phyloP scores from a whole-genome alignment of 805 yeast species.

The Isabelozyma heimii region DNA sequence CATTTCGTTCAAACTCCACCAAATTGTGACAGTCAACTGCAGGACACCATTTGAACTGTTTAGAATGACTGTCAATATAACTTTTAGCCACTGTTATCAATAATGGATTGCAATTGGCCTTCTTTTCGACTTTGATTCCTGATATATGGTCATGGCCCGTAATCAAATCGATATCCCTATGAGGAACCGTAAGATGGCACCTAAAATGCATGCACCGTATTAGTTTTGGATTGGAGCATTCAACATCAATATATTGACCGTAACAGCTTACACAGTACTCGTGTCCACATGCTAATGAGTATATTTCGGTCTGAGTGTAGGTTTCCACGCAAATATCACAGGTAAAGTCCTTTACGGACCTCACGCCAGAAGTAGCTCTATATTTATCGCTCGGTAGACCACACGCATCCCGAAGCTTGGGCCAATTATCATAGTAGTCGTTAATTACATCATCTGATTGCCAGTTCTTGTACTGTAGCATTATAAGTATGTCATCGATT shows the following conservation, averaged over 20 bases:
- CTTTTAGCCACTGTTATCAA: constrained; percentile 40
- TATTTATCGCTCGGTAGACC: constrained; percentile 19
- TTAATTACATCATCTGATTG: constrained; percentile 37
- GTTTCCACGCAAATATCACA: constrained; percentile 79
- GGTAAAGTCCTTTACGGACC: constrained; percentile 20
- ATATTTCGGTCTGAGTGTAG: constrained; percentile 30
- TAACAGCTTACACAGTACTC: constrained; percentile 71
- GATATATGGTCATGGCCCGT: constrained; percentile 4
- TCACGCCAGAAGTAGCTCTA: constrained; percentile 2
- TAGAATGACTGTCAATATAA: constrained; percentile 49
- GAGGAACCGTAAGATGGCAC: constrained; percentile 45
- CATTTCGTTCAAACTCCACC: constrained; percentile 29
- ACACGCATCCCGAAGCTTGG: constrained; percentile 19
- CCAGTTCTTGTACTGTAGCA: constrained; percentile 40
- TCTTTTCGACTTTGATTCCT: constrained; percentile 7
- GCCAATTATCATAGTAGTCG: constrained; percentile 30
- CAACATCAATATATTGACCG: constrained; percentile 51
- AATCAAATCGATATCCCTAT: constrained; percentile 31
- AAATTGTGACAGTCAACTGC: constrained; percentile 72
- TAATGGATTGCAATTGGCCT: constrained; percentile 31
- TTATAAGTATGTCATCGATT: constrained; percentile 27
- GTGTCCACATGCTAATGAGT: constrained; percentile 67
- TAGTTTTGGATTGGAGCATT: constrained; percentile 39
- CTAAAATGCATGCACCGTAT: constrained; percentile 67
- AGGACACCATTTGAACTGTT: constrained; percentile 74